Base-by-base conservation (phyloP, 2,329 filamentous ascomycete genomes). In the Plenodomus lindquistii region DNA sequence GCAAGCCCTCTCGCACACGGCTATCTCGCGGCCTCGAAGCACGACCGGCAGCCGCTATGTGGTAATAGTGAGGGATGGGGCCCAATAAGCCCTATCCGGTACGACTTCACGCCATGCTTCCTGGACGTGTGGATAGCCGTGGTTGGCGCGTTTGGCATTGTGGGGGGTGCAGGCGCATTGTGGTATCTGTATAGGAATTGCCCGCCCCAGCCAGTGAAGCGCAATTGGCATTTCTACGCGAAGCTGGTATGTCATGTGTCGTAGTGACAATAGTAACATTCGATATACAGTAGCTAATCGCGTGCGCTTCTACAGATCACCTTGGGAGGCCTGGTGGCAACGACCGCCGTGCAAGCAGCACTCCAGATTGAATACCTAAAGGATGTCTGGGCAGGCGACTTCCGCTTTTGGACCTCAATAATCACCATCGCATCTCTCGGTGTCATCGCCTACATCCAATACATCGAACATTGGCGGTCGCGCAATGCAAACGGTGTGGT, bases 71-170 rank as follows among this genome's bases (percentile, higher is more conserved):
- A 97, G 75, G 95, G 94, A 65, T 99, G 94, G 94, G 95, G 95
- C 1, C 94, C 94, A 18, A 70, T 99, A 69, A 97, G 91, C 74
- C 85, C 86, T 29, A 80, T 85, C 59, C 83, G 93, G 71, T 97
- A 91, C 74, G 94, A 99, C 76, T 91, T 99, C 66, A 97, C 94
- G 15, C 93, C 94, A 35, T 99, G 94, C 78, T 99, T 99, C 70
- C 85, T 97, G 64, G 95, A 99, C 71, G 84, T 96, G 18, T 92
- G 90, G 84, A 84, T 97, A 50, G 84, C 88, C 27, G 76, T 81
- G 1, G 89, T 96, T 21, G 89, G 90, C 8, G 80, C 80, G 13
- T 95, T 87, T 76, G 92, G 93, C 15, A 79, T 97, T 19, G 46
- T 97, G 19, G 81, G 87, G 55, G 94, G 94, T 48, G 80, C 85